Base-by-base conservation (phyloP, 495 filamentous ascomycete species). In the Corynascus novoguineensis region DNA sequence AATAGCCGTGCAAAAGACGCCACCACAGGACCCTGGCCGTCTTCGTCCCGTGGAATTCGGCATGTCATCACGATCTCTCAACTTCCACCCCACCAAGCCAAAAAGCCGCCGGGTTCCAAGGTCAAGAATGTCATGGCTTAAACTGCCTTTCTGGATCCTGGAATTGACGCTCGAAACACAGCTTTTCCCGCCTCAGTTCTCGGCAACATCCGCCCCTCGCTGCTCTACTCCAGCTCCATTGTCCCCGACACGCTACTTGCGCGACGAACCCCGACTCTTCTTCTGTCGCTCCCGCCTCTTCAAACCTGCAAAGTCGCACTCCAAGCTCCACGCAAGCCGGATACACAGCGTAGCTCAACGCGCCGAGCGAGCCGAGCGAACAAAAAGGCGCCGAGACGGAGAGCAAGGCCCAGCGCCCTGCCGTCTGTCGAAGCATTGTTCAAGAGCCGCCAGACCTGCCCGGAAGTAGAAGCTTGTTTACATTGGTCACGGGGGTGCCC, bases 21-120 rank as follows among this genome's bases (percentile, higher is more conserved):
- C 55, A 45, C 41, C 53, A 42, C n/a, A 15, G 46, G 15, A 56
- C 54, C 41, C 53, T 50, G 50, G 50, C 58, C 28, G 8, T 69
- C 55, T 37, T 45, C 55, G 34, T 58, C 52, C 53, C 55, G 44
- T 56, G 56, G 47, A 58, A 57, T 64, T 48, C 58, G 42, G 60
- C 60, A 67, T 67, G 66, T 68, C 68, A 71, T 71, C 67, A 62
- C 67, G 64, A 69, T 64, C 67, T 61, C 21, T 46, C 6, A 57
- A 42, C 61, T 56, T 25, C 58, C 60, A 61, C 66, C 62, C 68
- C 66, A 58, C 60, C 57, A 59, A 34, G 45, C 54, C 24, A 59
- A 63, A n/a, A 50, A 55, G 46, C 50, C 59, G n/a, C 58, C 58
- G 55, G 29, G 15, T 29, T n/a, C 31, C n/a, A 40, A 19, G 48